Evolutionary conservation across 768 basidiomycete genomes (phyloP), one percentile per base, ranked within the genome.

Genomic region (Russula compacta): DNA sequence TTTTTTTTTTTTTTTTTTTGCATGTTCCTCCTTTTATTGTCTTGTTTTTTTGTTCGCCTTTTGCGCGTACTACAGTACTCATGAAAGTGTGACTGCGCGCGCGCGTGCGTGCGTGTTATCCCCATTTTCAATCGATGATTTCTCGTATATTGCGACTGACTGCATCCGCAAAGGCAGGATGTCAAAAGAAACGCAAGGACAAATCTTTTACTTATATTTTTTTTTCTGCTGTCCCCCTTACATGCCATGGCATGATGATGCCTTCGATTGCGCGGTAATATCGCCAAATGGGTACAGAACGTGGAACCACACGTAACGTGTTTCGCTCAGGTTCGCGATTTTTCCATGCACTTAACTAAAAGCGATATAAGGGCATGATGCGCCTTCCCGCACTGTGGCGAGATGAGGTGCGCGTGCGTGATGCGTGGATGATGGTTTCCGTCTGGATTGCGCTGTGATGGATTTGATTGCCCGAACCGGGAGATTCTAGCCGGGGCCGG

Each of bases 211-310:
- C 40, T 6, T 40, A 29, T 29, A 29, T 29, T 2, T 29, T 2
- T 14, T 12, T 21, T 36, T 38, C 12, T 12, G n/a, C 19, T 35
- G 19, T 50, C 49, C 33, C 35, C 24, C 24, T 29, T 29, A 29
- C 24, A 29, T 29, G 24, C 24, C 24, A 29, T n/a, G n/a, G n/a
- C n/a, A 29, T 29, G 24, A n/a, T n/a, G 24, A 29, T 46, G 43
- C 32, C 54, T 38, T 48, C 29, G 12, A n/a, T 40, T 36, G 15
- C 15, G 21, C 15, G 29, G 51, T 19, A 63, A 63, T 63, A 43
- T 58, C 14, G 19, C 61, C 61, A 63, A 63, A 63, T 63, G 61
- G 51, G 61, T 58, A 47, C 61, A 58, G 55, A 58, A 58, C 39
- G 7, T 40, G 11, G 42, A 6, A 15, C 42, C 42, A 7, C 46